Percentiles rank a stretch among this genome's conserved stretches.
Conservation (phyloP, 2,329 filamentous ascomycete species). For the Dryadomyces sulphureus region DNA sequence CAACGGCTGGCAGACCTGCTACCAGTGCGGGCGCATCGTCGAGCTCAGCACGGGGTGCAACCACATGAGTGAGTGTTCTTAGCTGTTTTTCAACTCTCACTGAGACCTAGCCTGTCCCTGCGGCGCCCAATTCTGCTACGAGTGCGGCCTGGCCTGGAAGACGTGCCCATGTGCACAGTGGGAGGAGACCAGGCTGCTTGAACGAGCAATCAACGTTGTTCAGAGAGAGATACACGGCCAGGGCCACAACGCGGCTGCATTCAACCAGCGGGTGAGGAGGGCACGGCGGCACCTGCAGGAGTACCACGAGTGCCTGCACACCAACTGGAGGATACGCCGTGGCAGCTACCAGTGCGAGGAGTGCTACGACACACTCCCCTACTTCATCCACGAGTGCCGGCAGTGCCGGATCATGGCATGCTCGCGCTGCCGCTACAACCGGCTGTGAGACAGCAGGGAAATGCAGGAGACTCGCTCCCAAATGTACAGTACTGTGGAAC, state of each 20-base stretch:
- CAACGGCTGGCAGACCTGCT: slow-evolving; percentile 37
- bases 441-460: background rate
- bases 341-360: slow-evolving; percentile 26
- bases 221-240: slow-evolving; percentile 14
- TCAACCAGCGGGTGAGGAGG: too few species aligned
- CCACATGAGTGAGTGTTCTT: slow-evolving; percentile 36
- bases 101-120: slow-evolving; percentile 28
- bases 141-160: slow-evolving; percentile 27
- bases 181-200: slow-evolving; percentile 20
- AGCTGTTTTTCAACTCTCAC: background rate
- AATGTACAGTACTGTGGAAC: background rate
- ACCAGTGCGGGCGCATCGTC: slow-evolving; percentile 28
- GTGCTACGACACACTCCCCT: slow-evolving; percentile 22
- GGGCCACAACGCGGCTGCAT: background rate
- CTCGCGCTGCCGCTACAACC: slow-evolving; percentile 28
- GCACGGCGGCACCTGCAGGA: slow-evolving; percentile 12
- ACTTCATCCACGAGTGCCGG: slow-evolving; percentile 31
- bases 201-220: slow-evolving; percentile 19
- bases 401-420: slow-evolving; percentile 31
- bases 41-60: slow-evolving; percentile 36
- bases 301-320: slow-evolving; percentile 26
- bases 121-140: slow-evolving; percentile 32
- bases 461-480: too few species aligned
- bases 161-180: slow-evolving; percentile 23
- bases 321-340: slow-evolving; percentile 18